Percentiles rank a stretch among this genome's conserved stretches.
These are phyloP conservation scores for Metschnikowia reukaufii DNA, from an alignment of 805 yeast genomes.

Conservation along the genomic window DNA sequence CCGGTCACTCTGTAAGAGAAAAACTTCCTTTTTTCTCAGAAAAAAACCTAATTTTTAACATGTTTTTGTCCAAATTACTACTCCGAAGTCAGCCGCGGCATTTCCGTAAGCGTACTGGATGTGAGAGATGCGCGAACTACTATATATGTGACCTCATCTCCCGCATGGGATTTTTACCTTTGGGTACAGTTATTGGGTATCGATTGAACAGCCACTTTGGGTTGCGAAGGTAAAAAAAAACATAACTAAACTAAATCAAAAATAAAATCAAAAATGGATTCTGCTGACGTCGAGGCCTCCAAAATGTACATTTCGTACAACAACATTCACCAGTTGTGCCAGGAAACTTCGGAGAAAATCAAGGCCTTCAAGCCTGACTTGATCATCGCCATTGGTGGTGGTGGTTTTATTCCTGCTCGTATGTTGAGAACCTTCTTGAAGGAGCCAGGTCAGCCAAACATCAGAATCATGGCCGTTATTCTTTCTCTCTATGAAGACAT, in stretches of 20 bases:
- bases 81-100: conserved; percentile 10
- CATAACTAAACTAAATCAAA: not conserved
- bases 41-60: too few species aligned
- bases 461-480: conserved; percentile 93
- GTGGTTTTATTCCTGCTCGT: conserved; percentile 97
- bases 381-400: conserved; percentile 94
- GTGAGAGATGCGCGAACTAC: conserved; percentile 10
- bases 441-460: conserved; percentile 82
- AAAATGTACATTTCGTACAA: conserved; percentile 67
- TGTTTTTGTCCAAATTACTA: not conserved
- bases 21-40: not conserved
- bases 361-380: conserved; percentile 41
- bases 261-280: conserved; percentile 17
- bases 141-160: conserved; percentile 12
- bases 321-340: conserved; percentile 80
- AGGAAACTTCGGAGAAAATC: conserved; percentile 57
- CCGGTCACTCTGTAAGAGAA: too few species aligned
- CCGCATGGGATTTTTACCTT: conserved; percentile 3
- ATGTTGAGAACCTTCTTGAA: conserved; percentile 91
- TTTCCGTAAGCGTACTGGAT: conserved; percentile 5
- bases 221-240: conserved; percentile 4
- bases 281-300: conserved; percentile 23
- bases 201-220: conserved; percentile 3
- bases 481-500: conserved; percentile 87
- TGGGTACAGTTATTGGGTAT: conserved; percentile 11